Evolutionary conservation across 495 filamentous ascomycete genomes (phyloP), one percentile per base, ranked within the genome.

Genomic region (Penicillium parvum): DNA sequence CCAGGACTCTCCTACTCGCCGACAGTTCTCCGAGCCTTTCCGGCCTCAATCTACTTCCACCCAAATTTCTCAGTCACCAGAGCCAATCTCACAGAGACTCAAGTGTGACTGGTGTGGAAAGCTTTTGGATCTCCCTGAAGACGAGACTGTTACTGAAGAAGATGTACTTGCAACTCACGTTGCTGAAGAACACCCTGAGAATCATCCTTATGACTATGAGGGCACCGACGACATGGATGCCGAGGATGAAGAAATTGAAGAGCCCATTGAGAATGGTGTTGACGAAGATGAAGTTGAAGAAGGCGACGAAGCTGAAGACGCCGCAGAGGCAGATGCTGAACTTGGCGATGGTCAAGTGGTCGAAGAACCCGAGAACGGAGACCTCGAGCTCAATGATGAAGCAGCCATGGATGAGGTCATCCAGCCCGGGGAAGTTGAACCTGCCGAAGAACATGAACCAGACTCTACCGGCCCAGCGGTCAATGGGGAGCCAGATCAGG

Each of bases 1-100:
- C 47, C 65, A 63, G 51, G 65, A 68, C 46, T 72, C 68, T 40
- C 61, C 65, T 14, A 42, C 68, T 50, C 66, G 60, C 59, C 66
- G 66, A 52, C 65, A 68, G 52, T 67, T 70, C 50, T 71, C 69
- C 50, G 69, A 73, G 34, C 65, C 64, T 33, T 45, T 64, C 23
- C 62, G 64, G 32, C 52, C 60, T 16, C 61, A 47, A 17, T 65
- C 63, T 48, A 65, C 58, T 17, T 69, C 69, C 27, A 60, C 60
- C 29, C 58, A 65, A 36, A 55, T 61, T 15, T 65, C 65, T 3
- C 61, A 61, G 6, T 70, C 69, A 7, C 64, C 66, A 5, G 50
- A 64, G 21, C 64, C 57, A 15, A 32, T 57, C 2, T 43, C 50
- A 7, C 45, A 46, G 11, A 42, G 41, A 8, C 19, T 60, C 1